Conservation (phyloP, 371 early-diverging fungal genomes). For the Mortierella sp. region DNA sequence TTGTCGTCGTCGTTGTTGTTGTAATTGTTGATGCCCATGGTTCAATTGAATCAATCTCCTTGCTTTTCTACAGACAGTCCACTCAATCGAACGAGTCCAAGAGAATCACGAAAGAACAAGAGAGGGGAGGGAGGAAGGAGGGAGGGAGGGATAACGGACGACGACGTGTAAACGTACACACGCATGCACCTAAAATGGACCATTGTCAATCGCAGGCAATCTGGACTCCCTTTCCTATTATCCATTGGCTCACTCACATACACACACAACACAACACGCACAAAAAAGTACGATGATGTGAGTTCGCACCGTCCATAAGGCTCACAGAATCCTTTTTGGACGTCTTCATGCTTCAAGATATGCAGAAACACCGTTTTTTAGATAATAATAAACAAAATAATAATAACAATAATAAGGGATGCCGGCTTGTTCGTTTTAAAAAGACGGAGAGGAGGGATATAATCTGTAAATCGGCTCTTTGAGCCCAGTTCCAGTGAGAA, state of each 20-base stretch:
- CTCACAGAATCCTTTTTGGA: background rate
- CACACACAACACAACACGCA: background rate
- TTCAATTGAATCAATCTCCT: background rate
- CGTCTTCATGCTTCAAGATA: background rate
- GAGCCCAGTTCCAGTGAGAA: background rate
- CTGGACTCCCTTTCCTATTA: background rate
- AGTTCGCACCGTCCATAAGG: background rate
- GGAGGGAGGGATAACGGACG: no score
- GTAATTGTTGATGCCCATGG: background rate
- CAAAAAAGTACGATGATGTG: background rate
- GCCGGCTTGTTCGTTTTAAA: constrained; percentile 1
- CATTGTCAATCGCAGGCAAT: background rate
- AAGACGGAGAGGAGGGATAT: constrained; percentile 5
- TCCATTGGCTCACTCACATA: background rate
- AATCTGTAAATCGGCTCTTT: background rate
- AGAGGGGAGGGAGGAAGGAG: background rate
- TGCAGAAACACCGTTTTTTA: no score
- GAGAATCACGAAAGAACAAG: background rate
- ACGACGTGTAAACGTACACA: background rate
- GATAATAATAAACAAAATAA: background rate
- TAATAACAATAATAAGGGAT: background rate
- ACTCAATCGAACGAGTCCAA: background rate
- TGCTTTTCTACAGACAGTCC: background rate
- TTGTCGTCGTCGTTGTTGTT: no score
- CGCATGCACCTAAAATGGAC: background rate